Conservation (phyloP, 495 filamentous ascomycete species). For the Penicillium flavigenum region DNA sequence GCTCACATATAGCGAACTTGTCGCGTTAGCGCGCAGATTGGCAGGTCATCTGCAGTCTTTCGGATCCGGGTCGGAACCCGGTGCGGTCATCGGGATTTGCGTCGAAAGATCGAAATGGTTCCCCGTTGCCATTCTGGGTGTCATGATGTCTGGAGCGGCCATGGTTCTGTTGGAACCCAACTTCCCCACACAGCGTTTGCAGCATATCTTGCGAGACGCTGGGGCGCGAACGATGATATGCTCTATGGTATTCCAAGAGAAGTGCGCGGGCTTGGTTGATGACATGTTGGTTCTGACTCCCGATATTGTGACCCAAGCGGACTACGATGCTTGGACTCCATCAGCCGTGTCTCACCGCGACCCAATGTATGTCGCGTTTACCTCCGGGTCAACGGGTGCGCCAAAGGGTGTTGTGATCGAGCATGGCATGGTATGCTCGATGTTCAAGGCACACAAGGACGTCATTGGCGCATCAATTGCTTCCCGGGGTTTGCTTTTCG, state of each 20-base stretch:
- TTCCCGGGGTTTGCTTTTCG: background rate
- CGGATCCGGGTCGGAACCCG: background rate
- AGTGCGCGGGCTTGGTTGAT: background rate
- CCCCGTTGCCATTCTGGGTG: background rate
- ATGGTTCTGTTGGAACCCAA: slow-evolving; percentile 1
- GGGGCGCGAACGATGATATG: background rate
- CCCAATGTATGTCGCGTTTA: slow-evolving; percentile 1
- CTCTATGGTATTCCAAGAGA: background rate
- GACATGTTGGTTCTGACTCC: background rate
- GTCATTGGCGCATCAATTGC: background rate
- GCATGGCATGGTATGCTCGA: background rate
- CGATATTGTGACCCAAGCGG: background rate
- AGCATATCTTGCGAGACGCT: background rate
- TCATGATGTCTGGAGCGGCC: background rate
- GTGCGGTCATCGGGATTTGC: background rate
- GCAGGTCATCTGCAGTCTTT: background rate
- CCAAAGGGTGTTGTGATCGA: slow-evolving; percentile 3
- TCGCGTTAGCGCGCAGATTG: background rate
- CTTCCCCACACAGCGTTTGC: background rate
- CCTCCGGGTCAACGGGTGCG: background rate
- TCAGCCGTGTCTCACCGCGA: background rate
- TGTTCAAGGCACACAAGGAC: background rate
- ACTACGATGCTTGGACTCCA: background rate
- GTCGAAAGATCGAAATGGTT: background rate
- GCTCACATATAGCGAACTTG: background rate